These are phyloP conservation scores for Trypethelium eluteriae DNA, from an alignment of 495 filamentous ascomycete species.

Conservation along the genomic window DNA sequence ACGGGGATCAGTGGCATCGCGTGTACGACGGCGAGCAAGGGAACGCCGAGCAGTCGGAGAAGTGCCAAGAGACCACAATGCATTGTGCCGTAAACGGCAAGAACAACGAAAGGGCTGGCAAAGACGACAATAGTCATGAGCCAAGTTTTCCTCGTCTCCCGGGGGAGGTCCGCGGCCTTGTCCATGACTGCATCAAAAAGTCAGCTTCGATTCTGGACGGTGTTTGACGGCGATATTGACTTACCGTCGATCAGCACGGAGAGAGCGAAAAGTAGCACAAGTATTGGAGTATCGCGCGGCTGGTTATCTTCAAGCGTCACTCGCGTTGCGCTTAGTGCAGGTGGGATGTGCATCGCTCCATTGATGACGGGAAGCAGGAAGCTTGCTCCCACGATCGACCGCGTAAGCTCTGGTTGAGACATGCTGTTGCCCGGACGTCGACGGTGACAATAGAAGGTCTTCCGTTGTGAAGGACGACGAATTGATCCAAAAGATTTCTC, in stretches of 20 bases:
- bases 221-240: slow-evolving; percentile 9
- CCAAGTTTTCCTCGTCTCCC: slow-evolving; percentile 7
- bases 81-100: slow-evolving; percentile 10
- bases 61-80: slow-evolving; percentile 7
- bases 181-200: slow-evolving; percentile 9
- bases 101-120: slow-evolving; percentile 10
- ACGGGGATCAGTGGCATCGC: slow-evolving; percentile 10
- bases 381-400: slow-evolving; percentile 10
- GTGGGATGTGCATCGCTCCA: slow-evolving; percentile 10
- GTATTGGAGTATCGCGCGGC: neutral
- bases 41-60: slow-evolving; percentile 9
- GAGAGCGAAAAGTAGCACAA: slow-evolving; percentile 9
- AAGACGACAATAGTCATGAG: slow-evolving; percentile 10
- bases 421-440: slow-evolving; percentile 5
- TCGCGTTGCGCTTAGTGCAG: slow-evolving; percentile 7
- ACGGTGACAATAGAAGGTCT: slow-evolving; percentile 7
- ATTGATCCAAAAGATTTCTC: slow-evolving; percentile 8
- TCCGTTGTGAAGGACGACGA: slow-evolving; percentile 8
- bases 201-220: slow-evolving; percentile 8
- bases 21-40: slow-evolving; percentile 10
- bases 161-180: slow-evolving; percentile 9
- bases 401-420: slow-evolving; percentile 8
- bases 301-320: slow-evolving; percentile 7
- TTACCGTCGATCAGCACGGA: slow-evolving; percentile 7
- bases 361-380: slow-evolving; percentile 10